phyloP scores from a whole-genome alignment of 78 protist species.

The Neovahlkampfia damariscottae region DNA sequence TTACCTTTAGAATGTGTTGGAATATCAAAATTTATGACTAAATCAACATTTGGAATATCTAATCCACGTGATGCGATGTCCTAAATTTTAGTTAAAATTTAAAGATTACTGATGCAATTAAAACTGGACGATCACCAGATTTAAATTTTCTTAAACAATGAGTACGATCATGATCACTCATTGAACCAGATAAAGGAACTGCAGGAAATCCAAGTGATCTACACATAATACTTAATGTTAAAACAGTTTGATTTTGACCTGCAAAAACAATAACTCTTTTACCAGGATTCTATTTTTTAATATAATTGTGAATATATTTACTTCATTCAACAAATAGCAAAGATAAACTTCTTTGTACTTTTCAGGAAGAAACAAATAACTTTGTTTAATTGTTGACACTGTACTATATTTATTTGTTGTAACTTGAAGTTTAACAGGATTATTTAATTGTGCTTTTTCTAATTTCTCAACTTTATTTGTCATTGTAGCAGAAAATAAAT shows the following conservation, averaged over 20 bases:
- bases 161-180: slow-evolving; percentile 65
- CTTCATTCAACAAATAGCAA: slow-evolving; percentile 48
- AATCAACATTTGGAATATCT: slow-evolving; percentile 87
- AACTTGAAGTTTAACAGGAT: slow-evolving; percentile 78
- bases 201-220: slow-evolving; percentile 72
- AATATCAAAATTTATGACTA: slow-evolving; percentile 91
- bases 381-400: slow-evolving; percentile 64
- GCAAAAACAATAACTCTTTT: slow-evolving; percentile 65
- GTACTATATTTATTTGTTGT: slow-evolving; percentile 50
- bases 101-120: slow-evolving; percentile 74
- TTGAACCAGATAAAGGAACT: slow-evolving; percentile 83
- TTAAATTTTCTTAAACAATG: slow-evolving; percentile 45
- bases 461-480: slow-evolving; percentile 86
- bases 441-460: slow-evolving; percentile 72
- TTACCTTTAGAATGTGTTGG: slow-evolving; percentile 68
- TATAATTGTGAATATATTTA: no score
- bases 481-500: slow-evolving; percentile 95
- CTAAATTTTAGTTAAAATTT: no score
- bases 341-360: slow-evolving; percentile 72
- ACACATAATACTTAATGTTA: slow-evolving; percentile 52
- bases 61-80: slow-evolving; percentile 88
- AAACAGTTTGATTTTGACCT: slow-evolving; percentile 23
- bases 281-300: no score
- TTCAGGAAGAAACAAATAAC: slow-evolving; percentile 79
- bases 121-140: slow-evolving; percentile 12